Conservation (phyloP, 2,329 filamentous ascomycete genomes). For the Emmonsiellopsis sp. region DNA sequence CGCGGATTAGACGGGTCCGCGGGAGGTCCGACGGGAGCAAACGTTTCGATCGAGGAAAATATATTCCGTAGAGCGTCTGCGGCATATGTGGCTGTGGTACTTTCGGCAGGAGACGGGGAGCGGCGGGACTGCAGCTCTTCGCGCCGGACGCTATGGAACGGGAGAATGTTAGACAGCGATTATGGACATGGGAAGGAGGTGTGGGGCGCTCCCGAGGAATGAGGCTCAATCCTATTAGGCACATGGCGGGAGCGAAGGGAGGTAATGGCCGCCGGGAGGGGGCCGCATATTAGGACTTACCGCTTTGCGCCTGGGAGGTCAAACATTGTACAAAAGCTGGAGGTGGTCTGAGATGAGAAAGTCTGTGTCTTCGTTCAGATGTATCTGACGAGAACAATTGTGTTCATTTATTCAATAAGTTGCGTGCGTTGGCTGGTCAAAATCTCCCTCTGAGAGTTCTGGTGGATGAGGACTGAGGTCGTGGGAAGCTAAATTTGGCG, state of each 20-base stretch:
- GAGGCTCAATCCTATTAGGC: neutral
- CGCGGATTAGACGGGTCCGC: neutral
- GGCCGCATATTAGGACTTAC: neutral
- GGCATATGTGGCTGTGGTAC: constrained; percentile 7
- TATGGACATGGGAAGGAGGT: neutral
- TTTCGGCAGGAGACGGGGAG: constrained; percentile 7
- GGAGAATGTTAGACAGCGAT: neutral
- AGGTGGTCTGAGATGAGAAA: neutral
- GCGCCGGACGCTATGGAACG: constrained; percentile 9
- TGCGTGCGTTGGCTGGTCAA: neutral
- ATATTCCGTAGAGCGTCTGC: constrained; percentile 6
- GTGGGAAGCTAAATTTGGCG: neutral
- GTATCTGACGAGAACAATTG: neutral
- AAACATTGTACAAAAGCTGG: constrained; percentile 1
- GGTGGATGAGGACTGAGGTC: neutral
- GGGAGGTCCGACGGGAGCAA: neutral
- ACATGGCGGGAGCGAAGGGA: neutral
- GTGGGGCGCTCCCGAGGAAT: neutral
- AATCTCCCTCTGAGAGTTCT: neutral
- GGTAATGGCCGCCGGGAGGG: neutral
- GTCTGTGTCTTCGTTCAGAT: neutral
- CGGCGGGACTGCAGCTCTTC: constrained; percentile 8
- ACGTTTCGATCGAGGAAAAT: constrained; percentile 9
- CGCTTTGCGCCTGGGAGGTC: constrained; percentile 4
- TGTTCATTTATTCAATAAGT: neutral